Percentiles rank a stretch among this genome's conserved stretches.
Conservation (phyloP, 1,284 basidiomycete genomes). For the Marasmius tenuissimus region DNA sequence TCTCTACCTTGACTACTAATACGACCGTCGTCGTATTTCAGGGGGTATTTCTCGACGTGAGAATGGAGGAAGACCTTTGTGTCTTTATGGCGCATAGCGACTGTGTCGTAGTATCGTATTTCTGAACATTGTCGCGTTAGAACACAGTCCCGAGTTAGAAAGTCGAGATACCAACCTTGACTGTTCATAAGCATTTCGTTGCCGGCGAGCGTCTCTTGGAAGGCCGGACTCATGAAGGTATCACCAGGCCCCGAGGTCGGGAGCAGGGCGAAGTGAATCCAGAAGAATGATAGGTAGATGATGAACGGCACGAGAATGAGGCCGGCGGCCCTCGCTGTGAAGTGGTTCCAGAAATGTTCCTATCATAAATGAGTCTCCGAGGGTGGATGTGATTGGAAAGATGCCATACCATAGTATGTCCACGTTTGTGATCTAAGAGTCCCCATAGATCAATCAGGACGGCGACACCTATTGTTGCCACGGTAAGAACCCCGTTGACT, state of each 20-base stretch:
- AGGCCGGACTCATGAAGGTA: conserved; percentile 95
- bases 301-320: conserved; percentile 87
- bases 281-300: conserved; percentile 96
- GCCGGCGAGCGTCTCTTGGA: conserved; percentile 94
- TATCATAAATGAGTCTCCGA: conserved; percentile 30
- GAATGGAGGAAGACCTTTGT: conserved; percentile 95
- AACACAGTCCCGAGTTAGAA: neutral
- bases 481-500: conserved; percentile 96
- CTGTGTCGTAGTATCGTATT: conserved; percentile 88
- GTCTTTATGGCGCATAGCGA: conserved; percentile 90
- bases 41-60: conserved; percentile 86
- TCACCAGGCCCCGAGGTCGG: conserved; percentile 93
- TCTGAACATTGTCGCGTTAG: conserved; percentile 48
- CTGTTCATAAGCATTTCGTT: conserved; percentile 91
- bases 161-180: conserved; percentile 61
- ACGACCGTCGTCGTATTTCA: conserved; percentile 95
- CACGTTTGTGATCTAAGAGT: conserved; percentile 85
- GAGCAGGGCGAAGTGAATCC: conserved; percentile 91
- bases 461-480: conserved; percentile 86
- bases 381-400: neutral
- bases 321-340: conserved; percentile 83
- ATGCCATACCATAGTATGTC: conserved; percentile 75
- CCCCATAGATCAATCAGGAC: conserved; percentile 96
- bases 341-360: conserved; percentile 91
- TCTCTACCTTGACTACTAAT: conserved; percentile 86